phyloP scores from a whole-genome alignment of 768 basidiomycete species.

The Rhizopogon vesiculosus region DNA sequence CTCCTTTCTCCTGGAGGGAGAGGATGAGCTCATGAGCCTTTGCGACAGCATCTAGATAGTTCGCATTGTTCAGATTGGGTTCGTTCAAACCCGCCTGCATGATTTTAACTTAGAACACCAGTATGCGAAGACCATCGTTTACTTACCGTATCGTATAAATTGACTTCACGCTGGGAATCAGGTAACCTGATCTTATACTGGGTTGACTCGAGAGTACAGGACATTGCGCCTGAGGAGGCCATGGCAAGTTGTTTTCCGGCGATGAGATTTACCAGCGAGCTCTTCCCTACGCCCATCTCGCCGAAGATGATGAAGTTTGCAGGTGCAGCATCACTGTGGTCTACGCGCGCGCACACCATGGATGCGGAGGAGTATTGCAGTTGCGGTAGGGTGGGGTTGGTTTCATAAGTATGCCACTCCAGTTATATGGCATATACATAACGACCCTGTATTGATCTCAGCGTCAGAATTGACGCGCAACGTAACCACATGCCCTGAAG shows the following conservation, averaged over 20 bases:
- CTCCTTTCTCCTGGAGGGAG: conserved; percentile 24
- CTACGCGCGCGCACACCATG: too few species aligned
- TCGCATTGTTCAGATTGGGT: conserved; percentile 18
- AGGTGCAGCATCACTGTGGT: neutral
- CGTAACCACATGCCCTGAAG: too few species aligned
- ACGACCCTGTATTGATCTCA: too few species aligned
- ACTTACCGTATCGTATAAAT: too few species aligned
- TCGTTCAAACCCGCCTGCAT: conserved; percentile 23
- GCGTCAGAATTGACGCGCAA: too few species aligned
- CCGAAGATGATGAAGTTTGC: conserved; percentile 6
- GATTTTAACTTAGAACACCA: neutral
- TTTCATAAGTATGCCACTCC: too few species aligned
- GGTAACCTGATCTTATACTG: neutral
- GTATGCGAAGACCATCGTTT: neutral
- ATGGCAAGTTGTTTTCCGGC: neutral
- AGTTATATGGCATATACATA: too few species aligned
- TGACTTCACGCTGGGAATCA: too few species aligned
- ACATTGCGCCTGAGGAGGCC: neutral
- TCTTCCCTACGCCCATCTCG: conserved; percentile 8
- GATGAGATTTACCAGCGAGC: conserved; percentile 7
- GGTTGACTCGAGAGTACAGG: conserved; percentile 4
- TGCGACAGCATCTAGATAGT: conserved; percentile 21
- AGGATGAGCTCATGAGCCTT: conserved; percentile 29
- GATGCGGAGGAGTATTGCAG: too few species aligned
- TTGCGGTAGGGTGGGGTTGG: too few species aligned